A percentile compares a stretch with the other conserved stretches of the same genome.
Conservation (phyloP, 768 basidiomycete genomes). For the Lactarius akahatsu region DNA sequence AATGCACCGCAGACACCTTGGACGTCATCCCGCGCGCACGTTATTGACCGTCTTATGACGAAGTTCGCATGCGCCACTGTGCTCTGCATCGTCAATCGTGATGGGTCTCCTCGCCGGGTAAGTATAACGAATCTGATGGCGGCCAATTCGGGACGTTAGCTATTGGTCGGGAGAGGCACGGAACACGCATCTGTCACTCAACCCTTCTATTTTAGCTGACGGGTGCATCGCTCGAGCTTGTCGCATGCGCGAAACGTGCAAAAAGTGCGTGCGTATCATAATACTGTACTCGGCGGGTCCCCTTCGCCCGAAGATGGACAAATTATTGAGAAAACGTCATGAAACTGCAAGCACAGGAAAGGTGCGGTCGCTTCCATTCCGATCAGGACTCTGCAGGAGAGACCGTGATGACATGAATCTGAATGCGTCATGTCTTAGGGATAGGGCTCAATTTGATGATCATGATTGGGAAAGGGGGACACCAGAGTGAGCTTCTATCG, state of each 20-base stretch:
- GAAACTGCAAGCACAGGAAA: not conserved
- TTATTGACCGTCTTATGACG: not conserved
- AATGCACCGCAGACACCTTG: not conserved
- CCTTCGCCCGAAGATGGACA: not conserved
- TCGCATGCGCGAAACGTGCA: not conserved
- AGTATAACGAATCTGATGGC: not conserved
- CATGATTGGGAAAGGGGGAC: not conserved
- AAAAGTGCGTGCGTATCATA: not conserved
- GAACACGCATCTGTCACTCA: not conserved
- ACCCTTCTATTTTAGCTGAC: not conserved
- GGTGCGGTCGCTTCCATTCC: not conserved
- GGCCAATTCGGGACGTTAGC: not conserved
- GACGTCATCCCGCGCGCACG: conserved; percentile 10
- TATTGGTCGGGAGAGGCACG: not conserved
- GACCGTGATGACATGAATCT: not conserved
- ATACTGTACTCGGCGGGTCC: not conserved
- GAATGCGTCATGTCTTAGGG: not conserved
- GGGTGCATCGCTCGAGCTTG: not conserved
- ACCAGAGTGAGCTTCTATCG: not conserved
- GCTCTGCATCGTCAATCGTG: not conserved
- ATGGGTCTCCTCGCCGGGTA: not conserved
- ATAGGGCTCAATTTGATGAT: not conserved
- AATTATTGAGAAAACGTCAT: not conserved
- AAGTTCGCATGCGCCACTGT: not conserved
- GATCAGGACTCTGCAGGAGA: not conserved